Evolutionary conservation across 345 rosid genomes (phyloP).

Genomic region (Dipteronia sinensis): DNA sequence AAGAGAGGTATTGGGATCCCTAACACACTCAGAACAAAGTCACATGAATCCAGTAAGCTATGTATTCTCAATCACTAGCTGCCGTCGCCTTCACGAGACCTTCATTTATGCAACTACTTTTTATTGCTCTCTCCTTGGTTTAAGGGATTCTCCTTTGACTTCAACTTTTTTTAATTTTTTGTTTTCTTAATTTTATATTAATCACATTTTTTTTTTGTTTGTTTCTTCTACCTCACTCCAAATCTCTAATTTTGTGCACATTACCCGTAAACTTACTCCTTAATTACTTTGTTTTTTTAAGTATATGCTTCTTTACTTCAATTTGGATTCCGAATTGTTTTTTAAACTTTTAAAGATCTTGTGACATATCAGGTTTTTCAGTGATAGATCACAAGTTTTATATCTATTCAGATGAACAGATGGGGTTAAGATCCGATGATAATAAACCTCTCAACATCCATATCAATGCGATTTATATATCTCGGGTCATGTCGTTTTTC

Average conservation of each 20-base stretch:
- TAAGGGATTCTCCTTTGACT: slow-evolving; percentile 42
- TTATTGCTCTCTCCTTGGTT: slow-evolving; percentile 37
- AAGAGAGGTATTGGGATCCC: slow-evolving; percentile 29
- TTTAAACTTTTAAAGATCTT: neutral
- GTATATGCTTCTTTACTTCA: slow-evolving; percentile 17
- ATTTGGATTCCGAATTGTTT: neutral
- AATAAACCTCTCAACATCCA: too few species aligned
- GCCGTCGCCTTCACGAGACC: slow-evolving; percentile 71
- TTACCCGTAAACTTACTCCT: slow-evolving; percentile 22
- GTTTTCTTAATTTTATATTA: neutral
- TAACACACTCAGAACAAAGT: neutral
- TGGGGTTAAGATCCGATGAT: too few species aligned
- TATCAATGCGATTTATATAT: too few species aligned
- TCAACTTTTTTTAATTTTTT: neutral
- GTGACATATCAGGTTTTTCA: neutral
- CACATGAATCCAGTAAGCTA: slow-evolving; percentile 33
- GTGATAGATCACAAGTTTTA: neutral
- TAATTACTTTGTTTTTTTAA: slow-evolving; percentile 34
- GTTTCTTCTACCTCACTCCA: slow-evolving; percentile 23
- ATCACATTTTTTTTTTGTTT: neutral
- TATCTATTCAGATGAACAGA: too few species aligned
- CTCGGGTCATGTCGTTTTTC: too few species aligned
- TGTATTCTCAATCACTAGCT: slow-evolving; percentile 21
- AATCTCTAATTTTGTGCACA: slow-evolving; percentile 11
- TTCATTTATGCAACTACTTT: slow-evolving; percentile 30